Evolutionary conservation across 495 filamentous ascomycete species (phyloP).

Genomic region (Rostrohypoxylon terebratum): DNA sequence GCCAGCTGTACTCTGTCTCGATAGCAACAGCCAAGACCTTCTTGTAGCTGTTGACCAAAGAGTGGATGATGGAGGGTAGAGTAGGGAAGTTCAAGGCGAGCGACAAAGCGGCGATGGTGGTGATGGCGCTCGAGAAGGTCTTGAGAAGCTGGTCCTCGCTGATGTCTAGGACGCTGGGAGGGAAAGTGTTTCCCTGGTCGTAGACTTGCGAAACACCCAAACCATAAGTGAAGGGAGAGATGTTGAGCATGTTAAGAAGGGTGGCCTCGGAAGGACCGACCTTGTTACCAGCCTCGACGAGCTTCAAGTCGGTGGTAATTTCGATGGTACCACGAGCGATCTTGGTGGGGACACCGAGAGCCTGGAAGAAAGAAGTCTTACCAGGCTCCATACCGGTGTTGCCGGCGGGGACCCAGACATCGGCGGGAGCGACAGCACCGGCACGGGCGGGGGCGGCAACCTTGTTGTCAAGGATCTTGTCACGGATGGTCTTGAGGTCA

Average conservation of each 20-base stretch:
- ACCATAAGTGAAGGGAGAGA: slow-evolving; percentile 99
- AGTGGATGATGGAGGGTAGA: slow-evolving; percentile 95
- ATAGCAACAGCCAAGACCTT: slow-evolving; percentile 91
- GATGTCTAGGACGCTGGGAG: slow-evolving; percentile 87
- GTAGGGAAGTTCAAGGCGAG: slow-evolving; percentile 94
- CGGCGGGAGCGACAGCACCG: slow-evolving; percentile 90
- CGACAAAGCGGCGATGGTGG: slow-evolving; percentile 88
- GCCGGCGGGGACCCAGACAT: slow-evolving; percentile 93
- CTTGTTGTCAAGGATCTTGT: slow-evolving; percentile 95
- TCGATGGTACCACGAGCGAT: slow-evolving; percentile 99
- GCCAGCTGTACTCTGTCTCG: slow-evolving; percentile 92
- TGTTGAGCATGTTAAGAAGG: slow-evolving; percentile 99
- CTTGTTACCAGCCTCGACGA: slow-evolving; percentile 91
- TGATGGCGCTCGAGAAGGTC: slow-evolving; percentile 82
- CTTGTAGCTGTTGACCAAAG: slow-evolving; percentile 96
- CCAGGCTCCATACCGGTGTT: slow-evolving; percentile 99
- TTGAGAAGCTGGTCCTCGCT: slow-evolving; percentile 90
- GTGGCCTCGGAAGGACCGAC: slow-evolving; percentile 99
- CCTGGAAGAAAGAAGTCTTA: slow-evolving; percentile 99
- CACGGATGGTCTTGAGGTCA: slow-evolving; percentile 90
- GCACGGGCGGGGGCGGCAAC: slow-evolving; percentile 97
- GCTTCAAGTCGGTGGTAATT: slow-evolving; percentile 98
- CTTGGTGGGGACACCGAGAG: slow-evolving; percentile 99
- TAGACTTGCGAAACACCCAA: slow-evolving; percentile 97
- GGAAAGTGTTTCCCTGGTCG: slow-evolving; percentile 93